A percentile compares a stretch with the other conserved stretches of the same genome.
phyloP scores from a whole-genome alignment of 352 stramenopile genomes.

The Phytopythium cucurbitacearum region DNA sequence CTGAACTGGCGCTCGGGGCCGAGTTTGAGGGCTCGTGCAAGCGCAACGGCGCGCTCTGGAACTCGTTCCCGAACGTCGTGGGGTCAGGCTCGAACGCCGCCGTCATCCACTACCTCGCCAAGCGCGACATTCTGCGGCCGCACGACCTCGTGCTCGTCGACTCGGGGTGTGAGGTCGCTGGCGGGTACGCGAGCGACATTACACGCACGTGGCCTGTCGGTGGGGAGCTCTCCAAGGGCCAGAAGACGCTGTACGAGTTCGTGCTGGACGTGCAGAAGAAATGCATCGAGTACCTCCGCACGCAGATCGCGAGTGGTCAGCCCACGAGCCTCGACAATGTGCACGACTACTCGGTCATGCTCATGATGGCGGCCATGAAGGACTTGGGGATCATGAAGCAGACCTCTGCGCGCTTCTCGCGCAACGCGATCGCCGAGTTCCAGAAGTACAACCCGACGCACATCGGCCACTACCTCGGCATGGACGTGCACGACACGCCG shows the following conservation, averaged over 20 bases:
- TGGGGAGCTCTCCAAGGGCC: constrained; percentile 35
- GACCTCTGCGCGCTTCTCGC: constrained; percentile 19
- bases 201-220: constrained; percentile 75
- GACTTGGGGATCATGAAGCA: constrained; percentile 55
- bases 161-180: constrained; percentile 74
- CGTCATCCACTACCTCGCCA: constrained; percentile 81
- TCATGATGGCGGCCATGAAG: constrained; percentile 67
- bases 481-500: constrained; percentile 82
- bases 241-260: constrained; percentile 69
- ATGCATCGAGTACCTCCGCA: constrained; percentile 48
- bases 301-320: constrained; percentile 39
- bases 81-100: constrained; percentile 70
- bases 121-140: constrained; percentile 48
- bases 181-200: constrained; percentile 80
- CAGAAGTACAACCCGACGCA: constrained; percentile 87
- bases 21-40: constrained; percentile 72
- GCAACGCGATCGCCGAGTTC: constrained; percentile 44
- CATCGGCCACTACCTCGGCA: constrained; percentile 79
- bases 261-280: constrained; percentile 76
- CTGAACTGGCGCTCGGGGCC: constrained; percentile 65
- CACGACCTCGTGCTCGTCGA: constrained; percentile 85
- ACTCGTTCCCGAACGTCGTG: constrained; percentile 83
- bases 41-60: constrained; percentile 70
- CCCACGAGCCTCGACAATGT: constrained; percentile 67
- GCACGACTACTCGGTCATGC: constrained; percentile 63